Conservation (phyloP, 73 alveolate species). For the Paraurostyla sp. region DNA sequence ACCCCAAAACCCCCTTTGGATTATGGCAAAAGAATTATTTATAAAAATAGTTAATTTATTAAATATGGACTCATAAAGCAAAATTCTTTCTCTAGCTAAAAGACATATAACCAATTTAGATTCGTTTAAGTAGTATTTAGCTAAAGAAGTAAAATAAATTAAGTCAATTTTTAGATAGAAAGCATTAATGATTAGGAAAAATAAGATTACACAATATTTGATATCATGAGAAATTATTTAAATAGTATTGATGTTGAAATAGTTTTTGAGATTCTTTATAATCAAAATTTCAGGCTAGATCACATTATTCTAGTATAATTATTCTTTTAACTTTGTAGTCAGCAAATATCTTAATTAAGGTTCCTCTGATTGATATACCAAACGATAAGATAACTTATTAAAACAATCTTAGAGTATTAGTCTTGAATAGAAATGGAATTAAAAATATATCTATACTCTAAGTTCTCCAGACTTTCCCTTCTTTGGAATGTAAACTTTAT, state of each 20-base stretch:
- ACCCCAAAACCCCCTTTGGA: no score
- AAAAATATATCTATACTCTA: neutral
- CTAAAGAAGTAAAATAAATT: neutral
- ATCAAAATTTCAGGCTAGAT: neutral
- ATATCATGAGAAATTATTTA: slow-evolving; percentile 21
- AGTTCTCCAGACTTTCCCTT: neutral
- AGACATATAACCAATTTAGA: neutral
- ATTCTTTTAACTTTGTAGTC: neutral
- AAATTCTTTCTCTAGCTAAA: neutral
- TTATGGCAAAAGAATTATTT: no score
- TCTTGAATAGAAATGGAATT: slow-evolving; percentile 9
- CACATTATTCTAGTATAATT: neutral
- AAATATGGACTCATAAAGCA: neutral
- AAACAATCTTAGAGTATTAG: neutral
- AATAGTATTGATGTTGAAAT: neutral
- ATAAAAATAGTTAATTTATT: no score
- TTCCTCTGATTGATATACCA: neutral
- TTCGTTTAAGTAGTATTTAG: neutral
- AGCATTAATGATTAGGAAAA: neutral
- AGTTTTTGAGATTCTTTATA: neutral
- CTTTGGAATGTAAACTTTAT: neutral
- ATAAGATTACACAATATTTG: neutral
- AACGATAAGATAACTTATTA: neutral
- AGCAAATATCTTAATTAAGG: slow-evolving; percentile 1
- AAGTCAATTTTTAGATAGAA: neutral